Base-by-base conservation (phyloP, 2,329 filamentous ascomycete species). In the Colletotrichum eremochloae region DNA sequence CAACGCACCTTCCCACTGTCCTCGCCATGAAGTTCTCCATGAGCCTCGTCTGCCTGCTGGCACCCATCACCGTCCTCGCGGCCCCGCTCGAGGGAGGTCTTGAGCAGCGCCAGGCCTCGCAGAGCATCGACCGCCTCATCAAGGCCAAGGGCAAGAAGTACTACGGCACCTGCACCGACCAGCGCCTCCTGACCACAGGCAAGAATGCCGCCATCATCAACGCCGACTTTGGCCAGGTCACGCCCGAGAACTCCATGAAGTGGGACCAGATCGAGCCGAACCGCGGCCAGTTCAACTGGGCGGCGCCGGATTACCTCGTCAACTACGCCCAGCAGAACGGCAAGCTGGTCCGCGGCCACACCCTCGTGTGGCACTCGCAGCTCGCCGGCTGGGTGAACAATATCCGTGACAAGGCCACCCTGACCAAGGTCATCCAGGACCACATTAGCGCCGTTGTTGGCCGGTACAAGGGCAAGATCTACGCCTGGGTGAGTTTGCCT, bases 171-270 rank as follows among this genome's bases (percentile, higher is more conserved):
- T 85, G 83, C 67, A 84, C 87, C 1, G 90, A 93, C 77, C 83
- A 87, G 76, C 82, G 82, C 73, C 84, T 82, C 14, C 85, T 93
- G 5, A 82, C 78, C 44, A 78, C 82, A 12, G 84, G 82, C 67
- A 83, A 85, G 74, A 88, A 86, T 71, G 84, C 85, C n/a, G 84
- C 84, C 70, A 85, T 91, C 76, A 88, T 93, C 79, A 85, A 86
- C 74, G 82, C 84, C 65, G 83, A 91, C 79, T 93, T 92, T 74
- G 90, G 90, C 29, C 87, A 90, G 78, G 83, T 93, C 31, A 92
- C 91, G 0, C 86, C 88, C 1, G 91, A 93, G 83, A 93, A 93
- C 84, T 89, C 85, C 78, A 91, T 92, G 87, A 93, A 93, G 81
- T 93, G 90, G 90, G 89, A 92, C 75, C 82, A 86, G 44, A 84